Base-by-base conservation (phyloP, 1,284 basidiomycete genomes). In the Flammula alnicola region DNA sequence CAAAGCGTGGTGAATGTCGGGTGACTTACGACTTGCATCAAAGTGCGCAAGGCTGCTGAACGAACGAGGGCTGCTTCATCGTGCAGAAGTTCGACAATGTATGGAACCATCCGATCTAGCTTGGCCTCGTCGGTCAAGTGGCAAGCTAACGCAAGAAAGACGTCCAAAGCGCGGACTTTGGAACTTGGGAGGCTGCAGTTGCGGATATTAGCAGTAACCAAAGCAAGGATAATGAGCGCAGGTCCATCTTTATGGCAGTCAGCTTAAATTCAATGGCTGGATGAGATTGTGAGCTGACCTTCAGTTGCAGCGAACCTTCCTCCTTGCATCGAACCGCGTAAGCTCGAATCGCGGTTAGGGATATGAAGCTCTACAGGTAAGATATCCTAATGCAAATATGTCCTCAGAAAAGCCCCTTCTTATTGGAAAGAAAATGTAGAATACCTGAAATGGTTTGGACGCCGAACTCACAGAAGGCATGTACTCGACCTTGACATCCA, bases 81-180 rank as follows among this genome's bases (percentile, higher is more conserved):
- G 51, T 91, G 86, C 16, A 98, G 71, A 9, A 98, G 76, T 35
- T 95, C 91, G 4, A 98, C 86, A 20, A 97, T 81, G 60, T 93
- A 98, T 0, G 97, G 97, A 1, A 98, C 76, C 69, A 98, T 85
- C 3, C 95, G 85, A 66, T 99, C 97, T 38, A 99, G 75, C 65
- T 96, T 96, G 11, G 94, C 93, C 67, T 98, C 96, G 63, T 99
- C 97, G 0, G 91, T 92, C 26, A 99, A 78, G 63, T 91, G 89
- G 1, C 82, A 80, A 3, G 84, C 83, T 4, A 98, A 76, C 1
- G 93, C 92, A 14, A 98, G 77, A 49, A 98, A 87, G 8, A 98
- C 78, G 59, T 98, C 94, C 40, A 99, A 71, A 0, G 90, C 91
- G 30, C 85, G 87, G 22, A 93, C 72, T 65, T 95, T 93, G 5